Base-by-base conservation (phyloP, 768 basidiomycete species). In the Lentinula raphanica region DNA sequence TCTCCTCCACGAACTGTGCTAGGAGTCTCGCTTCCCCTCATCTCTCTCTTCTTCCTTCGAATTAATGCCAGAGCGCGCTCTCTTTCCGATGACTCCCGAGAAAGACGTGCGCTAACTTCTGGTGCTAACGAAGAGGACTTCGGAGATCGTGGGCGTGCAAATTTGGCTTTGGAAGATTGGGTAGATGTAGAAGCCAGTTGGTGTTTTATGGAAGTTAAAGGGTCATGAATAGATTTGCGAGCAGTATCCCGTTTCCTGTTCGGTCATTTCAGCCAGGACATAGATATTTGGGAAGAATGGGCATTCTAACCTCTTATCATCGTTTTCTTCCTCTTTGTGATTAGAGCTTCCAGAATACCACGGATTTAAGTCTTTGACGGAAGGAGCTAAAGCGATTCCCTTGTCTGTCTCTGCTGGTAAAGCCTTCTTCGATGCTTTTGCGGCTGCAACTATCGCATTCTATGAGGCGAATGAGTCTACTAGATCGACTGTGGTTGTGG, bases 51-150 rank as follows among this genome's bases (percentile, higher is more conserved):
- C 72, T 82, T 88, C 39, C 86, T 76, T 54, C 76, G 76, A 21
- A 91, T 84, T 28, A 92, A 83, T 7, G 80, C 88, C n/a, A 82
- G 71, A 0, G 90, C 90, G 0, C 90, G 84, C 63, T 86, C 80
- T 3, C 89, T 82, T 68, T 92, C 90, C 1, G 85, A 80, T 0
- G 84, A 83, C 70, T 92, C 90, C 27, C 90, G 84, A n/a, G 72
- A 73, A 8, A 90, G 71, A 3, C 90, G 85, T 5, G 80, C 81
- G 28, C 79, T 78, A 0, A 83, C 76, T 57, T 81, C 78, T 0
- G 77, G 71, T 13, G 71, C 73, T 35, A 68, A 66, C 53, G 68
- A 69, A 44, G 64, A n/a, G 40, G 9, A 23, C 13, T 39, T 54
- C 13, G 63, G 28, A 54, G 63, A 58, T 36, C 70, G 51, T 27